Evolutionary conservation across 805 yeast genomes (phyloP), one percentile per base, ranked within the genome.

Genomic region (Scheffersomyces amazonensis): DNA sequence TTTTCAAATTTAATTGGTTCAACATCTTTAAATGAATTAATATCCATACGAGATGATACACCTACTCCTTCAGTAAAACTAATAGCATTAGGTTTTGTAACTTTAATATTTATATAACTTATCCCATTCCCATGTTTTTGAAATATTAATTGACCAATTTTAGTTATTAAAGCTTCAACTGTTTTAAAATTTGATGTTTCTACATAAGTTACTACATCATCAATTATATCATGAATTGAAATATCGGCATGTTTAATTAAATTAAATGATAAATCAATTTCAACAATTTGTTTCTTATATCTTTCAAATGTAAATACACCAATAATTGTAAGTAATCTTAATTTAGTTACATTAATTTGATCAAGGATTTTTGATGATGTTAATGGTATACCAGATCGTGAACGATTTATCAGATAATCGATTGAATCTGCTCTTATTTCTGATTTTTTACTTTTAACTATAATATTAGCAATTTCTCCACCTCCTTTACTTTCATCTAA

Each of bases 271-370:
- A 80, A 60, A 36, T 73, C 74, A 19, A 88, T 60, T 48, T 84
- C 84, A 6, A 93, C 87, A 32, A 80, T 80, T 62, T 93, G 99
- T 48, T 76, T 80, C 52, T 83, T 82, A 16, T 82, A 60, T 41
- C 99, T 71, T 58, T 93, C 99, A 62, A 89, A 87, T 1, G 89
- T 83, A 65, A 89, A 91, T 6, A 93, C 93, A 4, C 99, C 99
- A 48, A 93, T 85, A n/a, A 90, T 69, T 0, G 96, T 83, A 35
- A 82, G 69, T 13, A 87, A 60, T 34, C 72, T 69, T 25, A 90
- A 59, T 4, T 75, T 73, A 4, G 69, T 64, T 28, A 87, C 76
- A 8, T 50, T 53, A 16, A 66, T 52, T 19, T 47, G 35, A 39
- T 60, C 69, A 2, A 53, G 39, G 1, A 21, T 34, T 17, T 36